These are phyloP conservation scores for Alternaria angustiovoidea DNA, from an alignment of 2,329 filamentous ascomycete genomes.

Conservation along the genomic window DNA sequence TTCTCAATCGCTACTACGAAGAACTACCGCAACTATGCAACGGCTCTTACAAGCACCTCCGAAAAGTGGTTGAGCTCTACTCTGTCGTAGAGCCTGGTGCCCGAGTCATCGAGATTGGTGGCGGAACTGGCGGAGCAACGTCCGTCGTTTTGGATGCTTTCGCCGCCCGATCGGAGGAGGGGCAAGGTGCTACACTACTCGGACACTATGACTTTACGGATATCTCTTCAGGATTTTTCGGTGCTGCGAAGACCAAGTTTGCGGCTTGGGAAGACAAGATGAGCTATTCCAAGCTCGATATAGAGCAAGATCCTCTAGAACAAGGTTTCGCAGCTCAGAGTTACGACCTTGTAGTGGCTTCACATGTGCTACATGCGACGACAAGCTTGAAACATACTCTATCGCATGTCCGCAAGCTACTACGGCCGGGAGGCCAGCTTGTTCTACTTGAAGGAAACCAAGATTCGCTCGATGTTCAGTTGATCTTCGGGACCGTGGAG, in stretches of 20 bases:
- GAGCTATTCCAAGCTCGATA: conserved; percentile 1
- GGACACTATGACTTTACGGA: conserved; percentile 4
- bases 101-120: conserved; percentile 9
- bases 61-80: not conserved
- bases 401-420: not conserved
- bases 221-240: conserved; percentile 6
- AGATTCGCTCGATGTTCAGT: not conserved
- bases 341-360: conserved; percentile 7
- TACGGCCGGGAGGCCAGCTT: not conserved
- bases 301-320: not conserved
- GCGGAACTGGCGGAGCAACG: conserved; percentile 5
- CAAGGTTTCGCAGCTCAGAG: not conserved
- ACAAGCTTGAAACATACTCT: not conserved
- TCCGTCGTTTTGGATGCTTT: not conserved
- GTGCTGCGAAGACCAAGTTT: conserved; percentile 1
- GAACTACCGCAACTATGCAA: not conserved
- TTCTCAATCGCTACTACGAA: conserved; percentile 9
- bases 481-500: not conserved
- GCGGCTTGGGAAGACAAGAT: not conserved
- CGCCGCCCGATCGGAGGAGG: not conserved
- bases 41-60: conserved; percentile 8
- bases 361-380: conserved; percentile 5
- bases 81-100: conserved; percentile 3
- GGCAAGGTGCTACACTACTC: not conserved
- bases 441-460: not conserved